Base-by-base conservation (phyloP, 371 early-diverging fungal genomes). In the Fennellomyces sp. region DNA sequence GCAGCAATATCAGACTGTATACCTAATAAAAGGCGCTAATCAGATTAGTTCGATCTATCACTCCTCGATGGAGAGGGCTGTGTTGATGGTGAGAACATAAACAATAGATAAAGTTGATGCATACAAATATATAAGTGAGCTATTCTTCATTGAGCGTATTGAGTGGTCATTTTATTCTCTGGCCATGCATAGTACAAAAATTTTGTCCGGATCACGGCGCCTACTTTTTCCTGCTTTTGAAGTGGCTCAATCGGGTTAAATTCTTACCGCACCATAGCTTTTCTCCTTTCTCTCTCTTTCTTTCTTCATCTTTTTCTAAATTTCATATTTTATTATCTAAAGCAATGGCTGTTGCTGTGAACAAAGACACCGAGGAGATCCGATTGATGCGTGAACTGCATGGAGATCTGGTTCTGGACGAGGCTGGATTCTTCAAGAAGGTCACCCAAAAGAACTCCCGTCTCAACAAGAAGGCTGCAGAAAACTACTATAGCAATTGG, bases 391-490 rank as follows among this genome's bases (percentile, higher is more conserved):
- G 71, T 11, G 59, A 73, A 55, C 63, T 73, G 28, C 76, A 76
- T 64, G 76, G 76, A 25, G 51, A 66, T 36, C 58, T 76, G 26
- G 56, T 64, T 10, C 58, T 70, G 7, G 73, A 76, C 50, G 73
- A 76, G 54, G 52, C 52, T 28, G 76, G 73, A 23, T 69, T 76
- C 57, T 65, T 76, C 47, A 68, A 66, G 52, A 76, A 76, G 35
- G 65, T 85, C 3, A 68, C 68, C 28, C 73, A 80, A 51, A 85
- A 85, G 69, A 69, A 85, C 68, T 75, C 78, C 28, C 54, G 59
- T 26, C 66, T 84, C 35, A 80, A 83, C 58, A 78, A 76, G 53
- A 62, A 74, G 42, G 70, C 69, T 17, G 70, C 74, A 19, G 70
- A 73, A 13, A 51, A 58, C 2, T 79, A 79, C 58, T 68, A 71